Evolutionary conservation across 108 stramenopile genomes (phyloP).

Genomic region (Bacterosira constricta): DNA sequence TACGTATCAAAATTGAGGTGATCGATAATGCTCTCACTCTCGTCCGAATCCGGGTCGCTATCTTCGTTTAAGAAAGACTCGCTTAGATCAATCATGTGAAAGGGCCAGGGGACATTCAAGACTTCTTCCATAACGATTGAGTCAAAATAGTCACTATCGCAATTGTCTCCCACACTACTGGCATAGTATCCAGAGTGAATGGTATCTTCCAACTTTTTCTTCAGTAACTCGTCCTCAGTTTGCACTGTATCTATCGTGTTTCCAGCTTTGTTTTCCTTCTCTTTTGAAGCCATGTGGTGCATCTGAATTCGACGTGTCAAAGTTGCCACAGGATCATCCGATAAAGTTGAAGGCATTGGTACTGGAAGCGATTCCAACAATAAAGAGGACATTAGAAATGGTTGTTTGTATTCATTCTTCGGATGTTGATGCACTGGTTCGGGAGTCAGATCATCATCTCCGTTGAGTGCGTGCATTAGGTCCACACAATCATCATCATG

Average conservation of each 20-base stretch:
- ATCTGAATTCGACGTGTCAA: constrained; percentile 42
- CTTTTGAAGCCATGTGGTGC: constrained; percentile 4
- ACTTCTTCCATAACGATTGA: constrained; percentile 51
- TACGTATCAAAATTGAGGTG: constrained; percentile 45
- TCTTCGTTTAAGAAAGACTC: constrained; percentile 35
- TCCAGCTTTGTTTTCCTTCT: not conserved
- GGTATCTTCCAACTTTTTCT: constrained; percentile 20
- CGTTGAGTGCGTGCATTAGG: not conserved
- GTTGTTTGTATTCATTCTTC: constrained; percentile 3
- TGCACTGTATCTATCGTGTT: not conserved
- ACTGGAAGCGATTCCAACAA: constrained; percentile 36
- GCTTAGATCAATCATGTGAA: constrained; percentile 31
- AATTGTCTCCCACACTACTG: constrained; percentile 2
- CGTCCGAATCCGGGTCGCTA: not conserved
- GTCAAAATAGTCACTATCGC: constrained; percentile 29
- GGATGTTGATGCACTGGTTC: not conserved
- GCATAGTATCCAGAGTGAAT: constrained; percentile 38
- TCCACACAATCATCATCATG: not conserved
- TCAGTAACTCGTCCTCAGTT: constrained; percentile 23
- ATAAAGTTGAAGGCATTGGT: constrained; percentile 22
- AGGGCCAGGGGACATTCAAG: constrained; percentile 48
- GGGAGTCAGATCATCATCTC: not conserved
- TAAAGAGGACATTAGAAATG: constrained; percentile 37
- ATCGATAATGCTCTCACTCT: constrained; percentile 10
- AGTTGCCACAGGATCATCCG: constrained; percentile 23